phyloP scores from a whole-genome alignment of 164 flowering plant genomes.

The Taxillus chinensis region DNA sequence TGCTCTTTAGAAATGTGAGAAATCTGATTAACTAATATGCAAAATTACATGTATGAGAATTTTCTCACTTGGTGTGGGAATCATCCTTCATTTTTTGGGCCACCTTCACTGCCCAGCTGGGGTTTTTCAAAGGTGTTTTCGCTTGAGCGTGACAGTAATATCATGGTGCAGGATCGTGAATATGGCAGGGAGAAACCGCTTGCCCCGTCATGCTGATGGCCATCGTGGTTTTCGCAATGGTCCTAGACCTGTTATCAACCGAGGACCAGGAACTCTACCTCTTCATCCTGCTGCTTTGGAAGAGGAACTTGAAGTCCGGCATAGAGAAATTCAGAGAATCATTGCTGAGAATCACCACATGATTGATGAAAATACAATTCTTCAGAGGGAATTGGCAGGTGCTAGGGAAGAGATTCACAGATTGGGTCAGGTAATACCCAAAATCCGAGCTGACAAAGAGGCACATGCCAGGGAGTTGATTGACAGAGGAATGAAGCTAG shows the following conservation, averaged over 20 bases:
- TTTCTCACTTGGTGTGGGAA: neutral
- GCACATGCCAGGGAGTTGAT: conserved; percentile 42
- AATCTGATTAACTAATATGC: neutral
- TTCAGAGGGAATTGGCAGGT: conserved; percentile 43
- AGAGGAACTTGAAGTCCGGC: conserved; percentile 56
- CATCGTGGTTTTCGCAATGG: conserved; percentile 27
- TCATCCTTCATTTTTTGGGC: neutral
- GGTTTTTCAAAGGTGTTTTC: neutral
- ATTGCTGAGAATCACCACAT: conserved; percentile 39
- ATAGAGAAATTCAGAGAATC: conserved; percentile 42
- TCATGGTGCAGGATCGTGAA: conserved; percentile 20
- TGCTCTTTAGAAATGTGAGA: neutral
- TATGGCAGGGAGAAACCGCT: conserved; percentile 54
- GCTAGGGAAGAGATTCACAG: conserved; percentile 52
- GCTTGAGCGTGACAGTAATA: conserved; percentile 3
- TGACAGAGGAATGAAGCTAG: conserved; percentile 53
- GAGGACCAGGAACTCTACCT: conserved; percentile 31
- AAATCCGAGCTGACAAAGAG: conserved; percentile 48
- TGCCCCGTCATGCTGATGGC: conserved; percentile 33
- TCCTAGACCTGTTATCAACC: conserved; percentile 23
- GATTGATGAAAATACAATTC: conserved; percentile 39
- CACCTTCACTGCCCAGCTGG: neutral
- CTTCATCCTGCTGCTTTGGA: conserved; percentile 43
- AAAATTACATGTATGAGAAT: neutral
- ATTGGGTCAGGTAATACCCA: conserved; percentile 34